Conservation (phyloP, 1,284 basidiomycete species). For the Leucoagaricus sp. region DNA sequence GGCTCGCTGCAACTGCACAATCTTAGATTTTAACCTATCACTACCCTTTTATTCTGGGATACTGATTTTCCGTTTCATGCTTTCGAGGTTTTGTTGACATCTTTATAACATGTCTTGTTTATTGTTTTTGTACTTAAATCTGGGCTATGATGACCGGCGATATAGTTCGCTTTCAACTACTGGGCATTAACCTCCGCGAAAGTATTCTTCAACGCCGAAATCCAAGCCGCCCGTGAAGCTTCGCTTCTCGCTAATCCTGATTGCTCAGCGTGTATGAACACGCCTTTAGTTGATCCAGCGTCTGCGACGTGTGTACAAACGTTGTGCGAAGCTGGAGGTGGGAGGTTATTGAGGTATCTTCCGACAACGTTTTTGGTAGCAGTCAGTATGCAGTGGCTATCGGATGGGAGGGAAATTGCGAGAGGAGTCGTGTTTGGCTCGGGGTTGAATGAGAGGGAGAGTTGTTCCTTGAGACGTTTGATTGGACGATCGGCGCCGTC, state of each 20-base stretch:
- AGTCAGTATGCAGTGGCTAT: conserved; percentile 38
- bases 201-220: conserved; percentile 30
- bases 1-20: neutral
- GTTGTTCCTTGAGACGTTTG: conserved; percentile 34
- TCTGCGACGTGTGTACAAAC: conserved; percentile 35
- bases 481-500: conserved; percentile 32
- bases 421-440: conserved; percentile 24
- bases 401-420: conserved; percentile 36
- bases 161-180: neutral
- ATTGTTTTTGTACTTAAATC: neutral
- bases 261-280: conserved; percentile 47
- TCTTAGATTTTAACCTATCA: no score
- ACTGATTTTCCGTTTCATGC: no score
- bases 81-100: no score
- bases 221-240: conserved; percentile 34
- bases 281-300: conserved; percentile 29
- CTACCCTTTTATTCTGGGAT: no score
- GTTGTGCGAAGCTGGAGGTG: conserved; percentile 6
- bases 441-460: conserved; percentile 27
- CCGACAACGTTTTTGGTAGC: conserved; percentile 47
- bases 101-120: no score
- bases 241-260: conserved; percentile 21
- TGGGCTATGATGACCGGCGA: neutral
- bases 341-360: conserved; percentile 40
- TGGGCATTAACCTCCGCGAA: conserved; percentile 22